Evolutionary conservation across 768 basidiomycete genomes (phyloP), one percentile per base, ranked within the genome.

Genomic region (Tulasnella sp.): DNA sequence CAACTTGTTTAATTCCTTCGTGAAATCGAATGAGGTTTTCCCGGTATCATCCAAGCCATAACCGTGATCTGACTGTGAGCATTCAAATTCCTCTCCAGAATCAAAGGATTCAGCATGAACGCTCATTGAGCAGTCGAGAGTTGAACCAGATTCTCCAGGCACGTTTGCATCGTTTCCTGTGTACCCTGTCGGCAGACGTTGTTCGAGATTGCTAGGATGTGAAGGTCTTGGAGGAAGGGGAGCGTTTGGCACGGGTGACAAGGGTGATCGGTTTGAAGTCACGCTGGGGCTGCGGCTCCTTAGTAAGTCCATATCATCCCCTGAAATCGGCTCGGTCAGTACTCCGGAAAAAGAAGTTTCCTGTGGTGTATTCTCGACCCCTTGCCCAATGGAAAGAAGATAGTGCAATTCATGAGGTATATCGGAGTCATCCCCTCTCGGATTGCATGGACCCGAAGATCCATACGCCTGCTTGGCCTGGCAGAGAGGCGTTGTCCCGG

Each of bases 21-120:
- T 89, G 60, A 88, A 89, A 59, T 89, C 85, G 54, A 88, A 89
- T 1, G 79, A 82, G 58, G 74, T 81, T 66, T 79, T 84, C 0
- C 84, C 87, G 56, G 81, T 76, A 46, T 75, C 75, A 22, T 55
- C 53, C 48, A 79, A 78, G 20, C 22, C 27, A 8, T 37, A 24
- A 15, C 35, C 47, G n/a, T n/a, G n/a, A n/a, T n/a, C n/a, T n/a
- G n/a, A n/a, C n/a, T n/a, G n/a, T n/a, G n/a, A n/a, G n/a, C n/a
- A n/a, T n/a, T n/a, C n/a, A n/a, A n/a, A n/a, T n/a, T n/a, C n/a
- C n/a, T n/a, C n/a, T n/a, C n/a, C n/a, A n/a, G n/a, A n/a, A n/a
- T n/a, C n/a, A n/a, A n/a, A n/a, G n/a, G n/a, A n/a, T n/a, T n/a
- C n/a, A n/a, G n/a, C n/a, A n/a, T n/a, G n/a, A n/a, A n/a, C n/a